Conservation (phyloP, 306 rosid genomes). For the Cicer pinnatifidum region DNA sequence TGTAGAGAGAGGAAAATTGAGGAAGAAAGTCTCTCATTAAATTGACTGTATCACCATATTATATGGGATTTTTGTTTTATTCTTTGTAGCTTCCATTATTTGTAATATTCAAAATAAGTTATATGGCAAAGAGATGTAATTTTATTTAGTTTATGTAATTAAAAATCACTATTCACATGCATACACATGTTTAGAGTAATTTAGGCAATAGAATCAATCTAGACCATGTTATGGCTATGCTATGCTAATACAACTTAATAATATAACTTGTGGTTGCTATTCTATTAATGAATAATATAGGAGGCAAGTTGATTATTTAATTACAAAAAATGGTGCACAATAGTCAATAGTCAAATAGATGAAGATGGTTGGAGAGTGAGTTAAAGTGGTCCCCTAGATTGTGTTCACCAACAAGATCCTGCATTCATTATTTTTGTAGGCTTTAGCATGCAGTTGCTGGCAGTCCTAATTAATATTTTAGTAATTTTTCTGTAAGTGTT, state of each 20-base stretch:
- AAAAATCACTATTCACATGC: conserved; percentile 26
- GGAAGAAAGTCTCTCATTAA: conserved; percentile 25
- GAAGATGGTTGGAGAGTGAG: conserved; percentile 46
- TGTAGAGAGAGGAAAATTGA: conserved; percentile 31
- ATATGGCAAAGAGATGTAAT: conserved; percentile 10
- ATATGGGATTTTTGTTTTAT: not conserved
- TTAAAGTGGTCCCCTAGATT: conserved; percentile 53
- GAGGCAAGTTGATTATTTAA: not conserved
- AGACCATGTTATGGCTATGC: conserved; percentile 23
- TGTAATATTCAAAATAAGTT: not conserved
- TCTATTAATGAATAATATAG: not conserved
- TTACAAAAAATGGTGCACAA: not conserved
- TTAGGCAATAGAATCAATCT: conserved; percentile 23
- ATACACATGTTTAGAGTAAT: conserved; percentile 46
- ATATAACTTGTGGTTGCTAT: not conserved
- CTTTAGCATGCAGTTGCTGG: conserved; percentile 27
- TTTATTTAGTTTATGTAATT: not conserved
- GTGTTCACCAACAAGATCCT: conserved; percentile 46
- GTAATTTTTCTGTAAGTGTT: conserved; percentile 14
- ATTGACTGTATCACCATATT: too few species aligned
- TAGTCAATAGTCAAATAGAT: conserved; percentile 49
- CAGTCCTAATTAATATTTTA: conserved; percentile 27
- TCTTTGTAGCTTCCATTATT: conserved; percentile 34
- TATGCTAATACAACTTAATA: not conserved
- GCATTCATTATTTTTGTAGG: conserved; percentile 40